These are phyloP conservation scores for Tylopilus felleus DNA, from an alignment of 768 basidiomycete genomes.

Conservation along the genomic window DNA sequence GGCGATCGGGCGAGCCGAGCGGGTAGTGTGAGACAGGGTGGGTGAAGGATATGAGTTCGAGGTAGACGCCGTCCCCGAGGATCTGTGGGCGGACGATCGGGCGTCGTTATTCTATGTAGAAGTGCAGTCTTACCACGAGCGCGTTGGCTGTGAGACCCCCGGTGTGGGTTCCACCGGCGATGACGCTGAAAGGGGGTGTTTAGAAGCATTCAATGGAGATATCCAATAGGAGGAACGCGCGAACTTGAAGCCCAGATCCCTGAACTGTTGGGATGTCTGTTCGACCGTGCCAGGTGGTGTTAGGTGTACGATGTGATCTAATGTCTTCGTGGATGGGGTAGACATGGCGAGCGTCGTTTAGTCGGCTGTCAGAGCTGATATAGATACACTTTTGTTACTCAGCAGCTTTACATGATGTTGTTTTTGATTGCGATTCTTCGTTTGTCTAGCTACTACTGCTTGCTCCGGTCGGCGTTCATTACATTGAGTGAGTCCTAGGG, in stretches of 20 bases:
- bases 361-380: background rate
- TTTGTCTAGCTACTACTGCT: no score
- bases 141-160: slow-evolving; percentile 63
- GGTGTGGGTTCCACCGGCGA: slow-evolving; percentile 63
- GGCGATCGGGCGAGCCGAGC: slow-evolving; percentile 42
- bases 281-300: slow-evolving; percentile 58
- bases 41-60: slow-evolving; percentile 69
- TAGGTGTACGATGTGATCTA: slow-evolving; percentile 75
- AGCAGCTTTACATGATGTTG: no score
- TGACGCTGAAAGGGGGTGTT: slow-evolving; percentile 43
- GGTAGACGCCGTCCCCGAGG: slow-evolving; percentile 50
- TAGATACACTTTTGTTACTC: background rate
- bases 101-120: background rate
- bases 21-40: slow-evolving; percentile 54
- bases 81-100: slow-evolving; percentile 8
- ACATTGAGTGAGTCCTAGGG: background rate
- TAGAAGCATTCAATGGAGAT: background rate
- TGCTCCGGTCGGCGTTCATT: no score
- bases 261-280: slow-evolving; percentile 49
- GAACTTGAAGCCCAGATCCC: slow-evolving; percentile 64
- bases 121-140: slow-evolving; percentile 45
- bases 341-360: slow-evolving; percentile 15
- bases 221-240: slow-evolving; percentile 6
- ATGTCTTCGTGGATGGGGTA: slow-evolving; percentile 36
- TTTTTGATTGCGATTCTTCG: no score